Evolutionary conservation across 2,329 filamentous ascomycete genomes (phyloP), one percentile per base, ranked within the genome.

Genomic region (Seiridium unicorne): DNA sequence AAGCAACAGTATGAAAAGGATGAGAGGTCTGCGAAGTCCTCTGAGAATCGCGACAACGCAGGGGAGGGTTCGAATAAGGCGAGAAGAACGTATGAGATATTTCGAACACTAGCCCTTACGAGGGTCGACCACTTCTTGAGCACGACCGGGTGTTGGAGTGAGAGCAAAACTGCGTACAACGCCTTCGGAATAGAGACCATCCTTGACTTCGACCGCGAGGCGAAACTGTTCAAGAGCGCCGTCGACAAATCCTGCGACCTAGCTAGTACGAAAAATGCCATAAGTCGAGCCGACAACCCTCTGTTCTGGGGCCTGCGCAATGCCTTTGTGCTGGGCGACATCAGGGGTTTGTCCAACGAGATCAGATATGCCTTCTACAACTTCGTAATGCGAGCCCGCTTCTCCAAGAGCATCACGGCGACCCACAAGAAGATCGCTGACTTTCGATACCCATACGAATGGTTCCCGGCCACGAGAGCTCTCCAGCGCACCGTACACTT

Each of bases 361-460:
- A 64, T 97, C 44, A 82, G 83, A 61, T 89, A 89, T 68, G 78
- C 84, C 38, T 92, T 95, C 70, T 87, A 89, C 66, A 86, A 83
- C 44, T 87, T 88, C 64, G 76, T 90, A 26, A 77, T 87, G 60
- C 82, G 84, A 10, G 71, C 79, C 2, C 79, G 78, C 34, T 86
- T 89, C 70, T 84, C 87, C 1, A 74, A 78, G 26, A 79, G 78
- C 3, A 77, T 89, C 55, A 76, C 84, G 36, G 76, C 81, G 49
- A 83, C 83, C 36, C 90, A 93, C 67, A 78, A 80, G 66, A 81
- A 81, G 26, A 76, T 96, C 11, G 85, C 92, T n/a, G 92, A 97
- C 75, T 78, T 97, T 65, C 86, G 93, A n/a, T 93, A 88, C 73
- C 95, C 95, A 0, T 84, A 89, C 58, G 95, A 99, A 73, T 98